phyloP scores from a whole-genome alignment of 306 rosid species.

The Cucumis melo region DNA sequence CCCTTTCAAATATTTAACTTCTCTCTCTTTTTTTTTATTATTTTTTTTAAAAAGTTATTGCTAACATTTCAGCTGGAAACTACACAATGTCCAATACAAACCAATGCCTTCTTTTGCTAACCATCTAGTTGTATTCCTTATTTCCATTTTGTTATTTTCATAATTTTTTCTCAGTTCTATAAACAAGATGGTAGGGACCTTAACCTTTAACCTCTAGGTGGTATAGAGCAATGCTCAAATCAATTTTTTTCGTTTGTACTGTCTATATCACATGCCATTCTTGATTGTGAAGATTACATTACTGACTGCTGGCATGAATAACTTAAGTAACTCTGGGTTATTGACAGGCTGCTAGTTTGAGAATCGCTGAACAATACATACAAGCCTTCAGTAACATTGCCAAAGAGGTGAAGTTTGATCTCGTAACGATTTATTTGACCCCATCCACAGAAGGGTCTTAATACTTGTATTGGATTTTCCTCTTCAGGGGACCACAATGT shows the following conservation, averaged over 20 bases:
- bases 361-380: slow-evolving; percentile 85
- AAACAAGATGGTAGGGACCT: background rate
- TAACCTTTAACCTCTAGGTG: background rate
- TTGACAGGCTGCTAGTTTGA: slow-evolving; percentile 87
- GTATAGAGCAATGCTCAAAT: background rate
- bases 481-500: slow-evolving; percentile 77
- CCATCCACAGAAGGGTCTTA: background rate
- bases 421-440: background rate
- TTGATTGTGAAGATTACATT: background rate
- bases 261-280: background rate
- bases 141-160: background rate
- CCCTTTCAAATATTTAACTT: background rate
- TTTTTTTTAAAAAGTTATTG: too few species aligned
- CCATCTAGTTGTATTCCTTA: background rate
- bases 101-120: background rate
- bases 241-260: background rate
- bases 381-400: slow-evolving; percentile 82
- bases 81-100: background rate
- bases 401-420: slow-evolving; percentile 51
- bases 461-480: background rate
- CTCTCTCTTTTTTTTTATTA: too few species aligned
- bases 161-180: background rate
- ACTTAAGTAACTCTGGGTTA: background rate
- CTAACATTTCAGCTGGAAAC: background rate
- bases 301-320: background rate